phyloP scores from a whole-genome alignment of 305 asterid genomes.

The Plantago lanceolata region DNA sequence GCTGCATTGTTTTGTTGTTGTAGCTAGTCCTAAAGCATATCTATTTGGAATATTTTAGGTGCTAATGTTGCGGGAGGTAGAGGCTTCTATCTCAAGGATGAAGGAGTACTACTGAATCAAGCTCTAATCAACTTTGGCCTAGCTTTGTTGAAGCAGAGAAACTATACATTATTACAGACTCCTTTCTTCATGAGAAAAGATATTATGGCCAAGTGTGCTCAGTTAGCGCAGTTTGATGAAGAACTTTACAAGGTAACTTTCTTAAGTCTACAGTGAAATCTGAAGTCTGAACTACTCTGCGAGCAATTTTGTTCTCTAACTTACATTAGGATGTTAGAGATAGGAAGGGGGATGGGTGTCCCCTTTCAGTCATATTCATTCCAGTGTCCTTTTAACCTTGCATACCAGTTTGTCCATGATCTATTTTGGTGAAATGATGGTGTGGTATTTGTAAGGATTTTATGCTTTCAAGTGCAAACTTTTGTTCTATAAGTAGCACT shows the following conservation, averaged over 20 bases:
- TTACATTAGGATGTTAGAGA: no score
- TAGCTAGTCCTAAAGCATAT: constrained; percentile 19
- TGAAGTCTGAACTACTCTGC: constrained; percentile 4
- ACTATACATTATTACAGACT: constrained; percentile 59
- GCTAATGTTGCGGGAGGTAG: constrained; percentile 87
- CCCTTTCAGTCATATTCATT: no score
- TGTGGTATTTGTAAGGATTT: no score
- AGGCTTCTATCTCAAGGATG: constrained; percentile 81
- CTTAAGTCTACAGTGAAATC: constrained; percentile 4
- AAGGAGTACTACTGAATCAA: constrained; percentile 81
- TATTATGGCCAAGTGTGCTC: constrained; percentile 93
- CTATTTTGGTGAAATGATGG: no score
- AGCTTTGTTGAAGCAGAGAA: constrained; percentile 57
- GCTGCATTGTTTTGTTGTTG: neutral
- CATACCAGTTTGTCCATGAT: no score
- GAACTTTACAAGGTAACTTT: constrained; percentile 85
- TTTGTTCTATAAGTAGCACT: no score
- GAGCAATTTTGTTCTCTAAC: neutral
- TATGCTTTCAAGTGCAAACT: no score
- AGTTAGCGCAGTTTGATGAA: constrained; percentile 88
- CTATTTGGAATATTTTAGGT: constrained; percentile 35
- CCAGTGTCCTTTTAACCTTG: no score
- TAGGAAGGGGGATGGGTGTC: no score
- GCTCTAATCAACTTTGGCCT: constrained; percentile 79
- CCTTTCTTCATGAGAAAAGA: constrained; percentile 95